Conservation (phyloP, 2,329 filamentous ascomycete genomes). For the Ramichloridium luteum region DNA sequence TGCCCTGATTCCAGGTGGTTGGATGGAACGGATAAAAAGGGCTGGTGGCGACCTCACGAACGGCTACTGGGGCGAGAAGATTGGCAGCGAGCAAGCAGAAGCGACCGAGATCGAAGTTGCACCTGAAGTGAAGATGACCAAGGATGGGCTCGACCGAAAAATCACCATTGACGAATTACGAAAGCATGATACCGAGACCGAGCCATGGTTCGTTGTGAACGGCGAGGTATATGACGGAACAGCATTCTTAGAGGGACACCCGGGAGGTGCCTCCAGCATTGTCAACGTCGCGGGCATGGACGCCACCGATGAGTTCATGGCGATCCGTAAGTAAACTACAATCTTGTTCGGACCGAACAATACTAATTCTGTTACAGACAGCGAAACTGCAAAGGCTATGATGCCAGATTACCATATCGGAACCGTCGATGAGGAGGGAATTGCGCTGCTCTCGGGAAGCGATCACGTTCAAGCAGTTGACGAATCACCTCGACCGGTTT, state of each 20-base stretch:
- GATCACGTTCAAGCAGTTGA: conserved; percentile 31
- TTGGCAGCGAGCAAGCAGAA: conserved; percentile 38
- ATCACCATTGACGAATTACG: conserved; percentile 63
- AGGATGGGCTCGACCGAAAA: conserved; percentile 47
- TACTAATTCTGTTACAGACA: conserved; percentile 45
- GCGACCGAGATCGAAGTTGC: conserved; percentile 36
- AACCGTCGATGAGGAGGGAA: conserved; percentile 51
- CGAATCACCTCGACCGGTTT: conserved; percentile 42
- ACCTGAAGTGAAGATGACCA: conserved; percentile 66
- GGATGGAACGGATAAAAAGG: conserved; percentile 89
- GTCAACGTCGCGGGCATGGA: conserved; percentile 70
- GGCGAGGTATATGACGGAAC: conserved; percentile 85
- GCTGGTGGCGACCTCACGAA: conserved; percentile 67
- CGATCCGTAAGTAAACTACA: conserved; percentile 57
- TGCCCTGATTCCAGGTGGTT: conserved; percentile 63
- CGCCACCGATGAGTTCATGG: conserved; percentile 76
- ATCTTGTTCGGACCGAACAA: background rate
- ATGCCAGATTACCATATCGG: conserved; percentile 80
- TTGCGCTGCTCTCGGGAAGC: conserved; percentile 38
- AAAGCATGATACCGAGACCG: conserved; percentile 49
- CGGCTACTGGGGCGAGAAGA: conserved; percentile 70
- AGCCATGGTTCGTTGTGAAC: conserved; percentile 79
- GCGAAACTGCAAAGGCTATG: conserved; percentile 84
- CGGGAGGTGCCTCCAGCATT: conserved; percentile 77
- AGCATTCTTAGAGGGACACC: conserved; percentile 65